Base-by-base conservation (phyloP, 441 rosid genomes). In the Pelargonium fulgidum region DNA sequence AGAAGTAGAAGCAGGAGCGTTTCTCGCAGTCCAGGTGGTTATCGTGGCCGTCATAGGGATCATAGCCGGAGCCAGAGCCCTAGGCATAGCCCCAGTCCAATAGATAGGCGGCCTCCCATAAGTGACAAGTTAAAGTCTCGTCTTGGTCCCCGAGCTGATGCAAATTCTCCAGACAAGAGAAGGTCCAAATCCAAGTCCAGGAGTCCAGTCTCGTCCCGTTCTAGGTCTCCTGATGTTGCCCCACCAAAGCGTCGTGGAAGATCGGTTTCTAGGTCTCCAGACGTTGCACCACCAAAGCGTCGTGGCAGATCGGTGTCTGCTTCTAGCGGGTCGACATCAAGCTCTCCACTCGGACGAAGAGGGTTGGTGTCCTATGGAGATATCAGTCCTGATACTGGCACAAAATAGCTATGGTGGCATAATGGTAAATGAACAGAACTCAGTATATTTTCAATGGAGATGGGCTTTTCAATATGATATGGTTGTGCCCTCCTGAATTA, bases 291-390 rank as follows among this genome's bases (percentile, higher is more conserved):
- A 50, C 77, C 67, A 39, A 81, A 74, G 65, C 78, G 44, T 19
- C 72, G 22, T 19, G 66, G 72, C 64, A 77, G 75, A 70, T 39
- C 42, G 9, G 9, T 39, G 42, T 19, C 22, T 56, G 62, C 24
- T 17, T 56, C 62, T 44, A 69, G 73, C 76, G 81, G 73, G 64
- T 87, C 96, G 48, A 75, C 72, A 44, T 84, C 94, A 70, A 82
- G 82, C 72, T 89, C 97, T 7, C 89, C 89, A 14, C 59, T 90
- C 13, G 91, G 80, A 58, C 85, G 78, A 68, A 80, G 82, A 72
- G 89, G 96, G 50, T 74, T 93, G 80, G 97, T 93, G 71, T 88
- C 91, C 62, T 91, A 91, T 75, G 92, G 85, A 41, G 97, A 93
- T 69, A 73, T 72, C 69, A 87, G 88, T 68, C 81, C 85, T 39